Evolutionary conservation across 176 grass and related monocot genomes (phyloP).

Genomic region (Oryza longistaminata): DNA sequence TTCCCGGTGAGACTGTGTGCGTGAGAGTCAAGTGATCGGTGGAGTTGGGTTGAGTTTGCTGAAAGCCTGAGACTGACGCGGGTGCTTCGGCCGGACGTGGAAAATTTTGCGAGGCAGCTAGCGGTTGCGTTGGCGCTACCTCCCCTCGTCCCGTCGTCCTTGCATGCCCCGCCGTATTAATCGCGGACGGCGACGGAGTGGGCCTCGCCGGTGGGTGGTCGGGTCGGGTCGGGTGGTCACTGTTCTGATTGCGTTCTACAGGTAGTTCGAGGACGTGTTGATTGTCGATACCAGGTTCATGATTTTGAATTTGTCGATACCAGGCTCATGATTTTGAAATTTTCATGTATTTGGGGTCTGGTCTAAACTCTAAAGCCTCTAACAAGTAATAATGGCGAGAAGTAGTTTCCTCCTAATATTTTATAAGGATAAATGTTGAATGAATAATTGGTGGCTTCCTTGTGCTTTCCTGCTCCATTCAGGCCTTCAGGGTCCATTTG

Average conservation of each 20-base stretch:
- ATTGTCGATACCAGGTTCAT: not conserved
- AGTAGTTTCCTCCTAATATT: no score
- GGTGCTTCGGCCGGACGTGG: not conserved
- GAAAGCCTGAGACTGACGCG: not conserved
- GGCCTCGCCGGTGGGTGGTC: no score
- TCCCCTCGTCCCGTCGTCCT: not conserved
- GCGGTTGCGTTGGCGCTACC: not conserved
- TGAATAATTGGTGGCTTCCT: no score
- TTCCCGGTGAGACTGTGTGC: not conserved
- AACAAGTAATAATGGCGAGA: no score
- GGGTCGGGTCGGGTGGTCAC: not conserved
- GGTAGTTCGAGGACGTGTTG: not conserved
- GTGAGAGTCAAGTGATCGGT: slow-evolving; percentile 28
- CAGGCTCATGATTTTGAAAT: no score
- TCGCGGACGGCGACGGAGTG: not conserved
- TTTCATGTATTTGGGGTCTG: no score
- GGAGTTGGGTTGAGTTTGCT: not conserved
- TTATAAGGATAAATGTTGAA: no score
- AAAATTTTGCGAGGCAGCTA: slow-evolving; percentile 4
- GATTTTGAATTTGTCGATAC: no score
- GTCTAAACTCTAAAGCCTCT: no score
- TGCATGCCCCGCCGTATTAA: not conserved
- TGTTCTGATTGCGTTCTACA: not conserved
- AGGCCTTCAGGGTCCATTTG: no score
- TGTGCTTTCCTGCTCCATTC: no score